These are phyloP conservation scores for Plantago elongata DNA, from an alignment of 257 asterid genomes.

Conservation along the genomic window DNA sequence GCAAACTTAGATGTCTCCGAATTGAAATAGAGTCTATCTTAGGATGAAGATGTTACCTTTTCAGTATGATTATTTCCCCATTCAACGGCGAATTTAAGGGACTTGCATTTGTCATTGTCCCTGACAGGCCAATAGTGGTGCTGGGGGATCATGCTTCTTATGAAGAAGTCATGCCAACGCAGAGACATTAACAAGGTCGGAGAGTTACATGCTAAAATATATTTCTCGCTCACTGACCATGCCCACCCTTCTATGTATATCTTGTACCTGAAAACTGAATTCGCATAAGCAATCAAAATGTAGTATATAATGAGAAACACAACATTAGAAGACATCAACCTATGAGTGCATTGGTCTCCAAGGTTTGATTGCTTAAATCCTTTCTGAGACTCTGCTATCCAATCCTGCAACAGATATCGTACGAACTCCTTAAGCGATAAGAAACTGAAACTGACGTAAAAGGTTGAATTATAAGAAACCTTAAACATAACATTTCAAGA, in stretches of 20 bases:
- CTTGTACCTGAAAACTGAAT: conserved; percentile 47
- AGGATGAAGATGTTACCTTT: conserved; percentile 31
- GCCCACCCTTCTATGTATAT: conserved; percentile 87
- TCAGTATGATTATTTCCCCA: conserved; percentile 74
- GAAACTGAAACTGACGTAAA: too few relatives aligned
- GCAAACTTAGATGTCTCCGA: background rate
- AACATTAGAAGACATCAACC: conserved; percentile 24
- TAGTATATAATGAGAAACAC: background rate
- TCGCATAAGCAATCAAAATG: background rate
- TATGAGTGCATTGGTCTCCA: conserved; percentile 63
- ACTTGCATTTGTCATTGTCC: conserved; percentile 57
- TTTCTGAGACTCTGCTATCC: conserved; percentile 43
- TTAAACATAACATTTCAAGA: too few relatives aligned
- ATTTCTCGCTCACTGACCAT: conserved; percentile 89
- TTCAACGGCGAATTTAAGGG: conserved; percentile 78
- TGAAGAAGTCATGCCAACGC: conserved; percentile 74
- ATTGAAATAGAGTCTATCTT: background rate
- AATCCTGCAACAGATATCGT: conserved; percentile 35
- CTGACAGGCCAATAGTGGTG: conserved; percentile 81
- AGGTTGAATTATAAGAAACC: too few relatives aligned
- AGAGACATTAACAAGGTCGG: conserved; percentile 62
- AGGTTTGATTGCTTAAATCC: conserved; percentile 54
- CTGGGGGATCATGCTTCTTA: conserved; percentile 70
- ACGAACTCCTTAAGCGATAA: background rate
- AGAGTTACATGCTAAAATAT: conserved; percentile 78